A percentile compares a stretch with the other conserved stretches of the same genome.
Evolutionary conservation across 1,139 yeast species (phyloP).

Genomic region (Geotrichum fermentans): DNA sequence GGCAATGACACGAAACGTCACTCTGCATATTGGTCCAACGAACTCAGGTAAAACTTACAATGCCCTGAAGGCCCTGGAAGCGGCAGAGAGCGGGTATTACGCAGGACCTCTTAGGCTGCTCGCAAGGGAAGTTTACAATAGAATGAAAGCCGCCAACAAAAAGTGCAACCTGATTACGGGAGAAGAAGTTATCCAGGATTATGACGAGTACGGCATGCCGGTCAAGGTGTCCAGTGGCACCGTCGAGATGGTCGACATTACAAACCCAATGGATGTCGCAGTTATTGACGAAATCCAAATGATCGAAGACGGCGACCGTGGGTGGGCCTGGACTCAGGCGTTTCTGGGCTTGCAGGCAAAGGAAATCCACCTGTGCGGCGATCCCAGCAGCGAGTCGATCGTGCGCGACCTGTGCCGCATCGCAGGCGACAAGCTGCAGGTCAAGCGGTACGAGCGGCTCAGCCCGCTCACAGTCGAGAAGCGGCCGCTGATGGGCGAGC

Average conservation of each 20-base stretch:
- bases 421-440: constrained; percentile 74
- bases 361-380: constrained; percentile 92
- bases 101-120: constrained; percentile 91
- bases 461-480: constrained; percentile 63
- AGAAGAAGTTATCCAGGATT: constrained; percentile 79
- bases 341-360: constrained; percentile 80
- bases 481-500: constrained; percentile 34
- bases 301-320: constrained; percentile 76
- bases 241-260: constrained; percentile 81
- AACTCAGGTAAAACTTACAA: constrained; percentile 93
- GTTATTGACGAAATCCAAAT: constrained; percentile 95
- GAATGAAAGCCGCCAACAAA: constrained; percentile 60
- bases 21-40: constrained; percentile 95
- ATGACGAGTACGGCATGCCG: constrained; percentile 53
- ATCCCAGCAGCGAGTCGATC: constrained; percentile 69
- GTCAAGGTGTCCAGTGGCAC: constrained; percentile 84
- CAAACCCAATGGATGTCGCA: constrained; percentile 70
- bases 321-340: constrained; percentile 95
- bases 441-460: constrained; percentile 66
- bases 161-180: constrained; percentile 88
- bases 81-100: constrained; percentile 77
- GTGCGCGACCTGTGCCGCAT: constrained; percentile 52
- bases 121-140: constrained; percentile 86
- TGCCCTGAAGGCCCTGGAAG: constrained; percentile 64
- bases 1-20: constrained; percentile 66